phyloP scores from a whole-genome alignment of 2,329 filamentous ascomycete species.

The Aspergillus costaricaensis region DNA sequence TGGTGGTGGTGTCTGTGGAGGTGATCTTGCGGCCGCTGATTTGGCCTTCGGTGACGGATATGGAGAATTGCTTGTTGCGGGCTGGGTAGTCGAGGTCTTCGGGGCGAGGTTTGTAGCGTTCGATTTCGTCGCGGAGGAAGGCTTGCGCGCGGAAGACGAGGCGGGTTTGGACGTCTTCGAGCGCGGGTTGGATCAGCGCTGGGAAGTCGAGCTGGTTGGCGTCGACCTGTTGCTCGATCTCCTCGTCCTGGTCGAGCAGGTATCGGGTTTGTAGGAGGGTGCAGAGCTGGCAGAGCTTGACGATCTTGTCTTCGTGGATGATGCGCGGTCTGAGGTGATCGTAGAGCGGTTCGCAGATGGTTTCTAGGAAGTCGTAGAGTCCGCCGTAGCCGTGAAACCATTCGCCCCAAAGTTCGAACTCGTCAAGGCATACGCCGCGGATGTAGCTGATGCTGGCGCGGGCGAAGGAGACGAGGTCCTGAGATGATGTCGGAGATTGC shows the following conservation, averaged over 20 bases:
- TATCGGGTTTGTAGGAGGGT: constrained; percentile 67
- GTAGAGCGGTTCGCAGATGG: constrained; percentile 67
- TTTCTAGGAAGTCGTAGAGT: constrained; percentile 67
- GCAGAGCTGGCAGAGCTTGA: constrained; percentile 68
- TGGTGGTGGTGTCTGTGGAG: constrained; percentile 32
- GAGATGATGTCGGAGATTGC: constrained; percentile 60
- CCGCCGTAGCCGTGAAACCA: constrained; percentile 66
- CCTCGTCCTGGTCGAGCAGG: constrained; percentile 60
- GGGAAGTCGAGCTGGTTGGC: constrained; percentile 63
- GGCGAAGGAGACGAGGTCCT: constrained; percentile 66
- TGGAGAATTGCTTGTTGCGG: constrained; percentile 48
- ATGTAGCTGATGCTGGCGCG: constrained; percentile 66
- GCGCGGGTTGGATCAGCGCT: constrained; percentile 61
- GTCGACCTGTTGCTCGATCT: constrained; percentile 52
- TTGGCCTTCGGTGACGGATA: constrained; percentile 46
- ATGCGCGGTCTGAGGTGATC: constrained; percentile 66
- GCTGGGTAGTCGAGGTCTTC: constrained; percentile 67
- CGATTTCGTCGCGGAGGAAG: constrained; percentile 66
- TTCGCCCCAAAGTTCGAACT: constrained; percentile 67
- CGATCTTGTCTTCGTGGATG: constrained; percentile 66
- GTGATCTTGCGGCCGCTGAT: constrained; percentile 58
- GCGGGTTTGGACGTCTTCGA: constrained; percentile 68
- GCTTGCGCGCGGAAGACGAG: constrained; percentile 66
- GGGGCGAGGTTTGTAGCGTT: constrained; percentile 64
- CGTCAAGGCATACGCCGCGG: constrained; percentile 65